Conservation (phyloP, 2,329 filamentous ascomycete species). For the Cladosporium phlei region DNA sequence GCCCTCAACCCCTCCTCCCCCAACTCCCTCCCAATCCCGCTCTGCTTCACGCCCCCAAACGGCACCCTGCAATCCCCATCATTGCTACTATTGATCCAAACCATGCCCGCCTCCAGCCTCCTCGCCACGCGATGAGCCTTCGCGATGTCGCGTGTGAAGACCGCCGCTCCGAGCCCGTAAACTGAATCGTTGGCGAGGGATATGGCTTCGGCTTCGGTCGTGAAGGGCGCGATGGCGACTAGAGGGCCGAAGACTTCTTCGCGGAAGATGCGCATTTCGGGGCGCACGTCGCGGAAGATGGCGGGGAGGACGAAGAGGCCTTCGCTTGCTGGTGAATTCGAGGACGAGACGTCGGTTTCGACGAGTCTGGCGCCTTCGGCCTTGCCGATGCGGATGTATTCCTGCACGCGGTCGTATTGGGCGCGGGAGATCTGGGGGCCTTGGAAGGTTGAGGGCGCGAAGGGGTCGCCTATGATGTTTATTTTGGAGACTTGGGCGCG, state of each 20-base stretch:
- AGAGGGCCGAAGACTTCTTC: slow-evolving; percentile 44
- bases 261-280: slow-evolving; percentile 42
- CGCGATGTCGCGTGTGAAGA: slow-evolving; percentile 40
- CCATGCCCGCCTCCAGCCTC: slow-evolving; percentile 41
- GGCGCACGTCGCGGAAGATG: slow-evolving; percentile 20
- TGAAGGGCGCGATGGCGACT: slow-evolving; percentile 37
- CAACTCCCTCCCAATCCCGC: slow-evolving; percentile 34
- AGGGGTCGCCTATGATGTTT: slow-evolving; percentile 64
- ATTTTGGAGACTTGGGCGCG: slow-evolving; percentile 52
- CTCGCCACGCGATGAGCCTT: slow-evolving; percentile 38
- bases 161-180: slow-evolving; percentile 39
- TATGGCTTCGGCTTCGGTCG: slow-evolving; percentile 38
- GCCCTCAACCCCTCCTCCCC: slow-evolving; percentile 17
- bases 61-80: slow-evolving; percentile 39
- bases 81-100: slow-evolving; percentile 42
- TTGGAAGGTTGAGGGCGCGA: slow-evolving; percentile 61
- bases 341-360: slow-evolving; percentile 62
- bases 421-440: slow-evolving; percentile 63
- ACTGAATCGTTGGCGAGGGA: slow-evolving; percentile 37
- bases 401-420: slow-evolving; percentile 62
- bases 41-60: slow-evolving; percentile 32
- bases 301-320: slow-evolving; percentile 16
- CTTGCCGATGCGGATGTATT: slow-evolving; percentile 53
- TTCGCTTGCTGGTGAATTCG: slow-evolving; percentile 57
- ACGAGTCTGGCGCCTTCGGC: slow-evolving; percentile 17